Conservation (phyloP, 2,329 filamentous ascomycete species). For the Aureobasidium sp. region DNA sequence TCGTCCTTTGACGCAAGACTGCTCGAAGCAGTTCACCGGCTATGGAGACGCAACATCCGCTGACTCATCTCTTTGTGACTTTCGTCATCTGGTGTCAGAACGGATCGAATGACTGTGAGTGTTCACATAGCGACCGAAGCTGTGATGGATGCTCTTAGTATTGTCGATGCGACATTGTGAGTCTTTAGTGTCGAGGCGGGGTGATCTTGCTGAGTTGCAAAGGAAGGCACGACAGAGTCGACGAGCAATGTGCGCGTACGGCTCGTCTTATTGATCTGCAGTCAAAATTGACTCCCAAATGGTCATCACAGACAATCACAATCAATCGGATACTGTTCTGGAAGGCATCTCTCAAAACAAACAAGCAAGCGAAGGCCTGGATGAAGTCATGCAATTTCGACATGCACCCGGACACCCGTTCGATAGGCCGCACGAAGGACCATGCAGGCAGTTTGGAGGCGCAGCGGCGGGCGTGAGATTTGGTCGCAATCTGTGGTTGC, state of each 20-base stretch:
- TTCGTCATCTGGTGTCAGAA: not conserved
- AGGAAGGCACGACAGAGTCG: not conserved
- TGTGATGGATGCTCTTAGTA: not conserved
- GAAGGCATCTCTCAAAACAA: not conserved
- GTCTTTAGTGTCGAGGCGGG: not conserved
- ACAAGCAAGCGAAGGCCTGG: not conserved
- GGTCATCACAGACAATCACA: not conserved
- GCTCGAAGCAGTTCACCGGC: not conserved
- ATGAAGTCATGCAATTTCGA: constrained; percentile 14
- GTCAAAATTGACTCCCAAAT: not conserved
- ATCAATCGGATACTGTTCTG: constrained; percentile 1
- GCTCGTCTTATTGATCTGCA: constrained; percentile 11
- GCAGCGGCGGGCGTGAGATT: constrained; percentile 13
- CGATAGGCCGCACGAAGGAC: not conserved
- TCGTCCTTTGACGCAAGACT: not conserved
- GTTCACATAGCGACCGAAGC: too few species aligned
- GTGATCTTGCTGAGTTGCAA: too few species aligned
- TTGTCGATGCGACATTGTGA: too few species aligned
- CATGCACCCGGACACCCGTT: not conserved
- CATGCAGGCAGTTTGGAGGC: constrained; percentile 2
- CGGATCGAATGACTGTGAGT: not conserved
- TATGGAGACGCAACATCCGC: not conserved
- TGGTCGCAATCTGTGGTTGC: constrained; percentile 12
- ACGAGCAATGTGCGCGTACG: not conserved
- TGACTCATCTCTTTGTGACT: not conserved